A percentile compares a stretch with the other conserved stretches of the same genome.
These are phyloP conservation scores for Irpex rosettiformis DNA, from an alignment of 1,284 basidiomycete species.

Conservation along the genomic window DNA sequence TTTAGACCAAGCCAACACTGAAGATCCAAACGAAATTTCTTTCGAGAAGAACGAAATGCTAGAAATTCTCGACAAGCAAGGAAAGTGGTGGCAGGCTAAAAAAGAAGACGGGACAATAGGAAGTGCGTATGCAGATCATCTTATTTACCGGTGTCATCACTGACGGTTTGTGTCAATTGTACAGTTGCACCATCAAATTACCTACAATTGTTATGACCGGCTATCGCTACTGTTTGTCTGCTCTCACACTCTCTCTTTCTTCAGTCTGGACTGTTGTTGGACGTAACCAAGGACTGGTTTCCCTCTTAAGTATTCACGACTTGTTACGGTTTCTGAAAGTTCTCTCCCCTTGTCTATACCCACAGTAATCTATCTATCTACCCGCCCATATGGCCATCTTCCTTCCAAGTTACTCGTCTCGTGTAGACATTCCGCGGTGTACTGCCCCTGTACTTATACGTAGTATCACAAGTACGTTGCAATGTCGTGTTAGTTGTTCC, in stretches of 20 bases:
- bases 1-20: slow-evolving; percentile 83
- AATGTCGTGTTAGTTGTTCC: too few relatives aligned
- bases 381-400: neutral
- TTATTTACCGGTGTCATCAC: neutral
- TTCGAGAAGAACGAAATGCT: slow-evolving; percentile 93
- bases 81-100: slow-evolving; percentile 95
- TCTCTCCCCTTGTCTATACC: neutral
- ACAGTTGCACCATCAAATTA: slow-evolving; percentile 81
- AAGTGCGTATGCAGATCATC: slow-evolving; percentile 43
- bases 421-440: too few relatives aligned
- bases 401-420: neutral
- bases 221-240: neutral
- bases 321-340: slow-evolving; percentile 1
- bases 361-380: slow-evolving; percentile 3
- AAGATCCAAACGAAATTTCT: slow-evolving; percentile 96
- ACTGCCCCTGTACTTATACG: too few relatives aligned
- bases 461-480: too few relatives aligned
- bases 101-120: slow-evolving; percentile 81
- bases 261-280: slow-evolving; percentile 4
- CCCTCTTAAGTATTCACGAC: neutral
- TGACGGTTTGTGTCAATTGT: slow-evolving; percentile 18
- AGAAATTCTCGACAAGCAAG: slow-evolving; percentile 91
- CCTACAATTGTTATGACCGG: slow-evolving; percentile 60
- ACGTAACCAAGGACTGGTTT: neutral
- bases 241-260: neutral